Base-by-base conservation (phyloP, 768 basidiomycete species). In the Collybia nuda region DNA sequence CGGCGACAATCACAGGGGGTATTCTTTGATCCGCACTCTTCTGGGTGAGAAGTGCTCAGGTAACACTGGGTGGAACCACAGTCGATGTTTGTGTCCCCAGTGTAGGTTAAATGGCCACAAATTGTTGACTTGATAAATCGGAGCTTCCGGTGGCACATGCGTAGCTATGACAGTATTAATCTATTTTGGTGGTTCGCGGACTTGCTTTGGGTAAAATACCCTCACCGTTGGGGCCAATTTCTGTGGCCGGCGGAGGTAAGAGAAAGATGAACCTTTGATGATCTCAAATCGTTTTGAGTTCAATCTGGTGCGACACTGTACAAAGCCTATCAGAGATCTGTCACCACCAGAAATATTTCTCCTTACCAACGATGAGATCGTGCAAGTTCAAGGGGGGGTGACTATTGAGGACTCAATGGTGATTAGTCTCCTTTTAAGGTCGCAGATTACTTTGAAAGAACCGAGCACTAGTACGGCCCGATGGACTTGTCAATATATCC, bases 71-170 rank as follows among this genome's bases (percentile, higher is more conserved):
- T 28, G 29, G 62, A 58, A n/a, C 40, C 51, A 61, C 88, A 89
- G 68, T 89, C 88, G 47, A 82, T 72, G 48, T 65, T 62, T 51
- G 62, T 68, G 29, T 76, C 70, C 12, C 68, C 62, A 35, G 61
- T 66, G 59, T 76, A 80, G 12, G 71, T 70, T 58, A 76, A 67
- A 63, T 87, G 85, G n/a, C 71, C 71, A 69, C 87, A 88, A n/a
- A 36, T 64, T 26, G 60, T 63, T 56, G 73, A 77, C 59, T 70
- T 75, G 50, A 63, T 67, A 65, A 86, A 79, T 56, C 67, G 72
- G 59, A 88, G 77, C 45, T 69, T 72, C 55, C 84, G 78, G 65
- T 82, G 79, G 71, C 86, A 89, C 86, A 89, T 88, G 57, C 62
- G 32, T 55, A 59, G 26, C 51, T 57, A 35, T 29, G 48, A 39